A percentile compares a stretch with the other conserved stretches of the same genome.
Evolutionary conservation across 148 eudicot genomes (phyloP).

Genomic region (Agrostemma githago): DNA sequence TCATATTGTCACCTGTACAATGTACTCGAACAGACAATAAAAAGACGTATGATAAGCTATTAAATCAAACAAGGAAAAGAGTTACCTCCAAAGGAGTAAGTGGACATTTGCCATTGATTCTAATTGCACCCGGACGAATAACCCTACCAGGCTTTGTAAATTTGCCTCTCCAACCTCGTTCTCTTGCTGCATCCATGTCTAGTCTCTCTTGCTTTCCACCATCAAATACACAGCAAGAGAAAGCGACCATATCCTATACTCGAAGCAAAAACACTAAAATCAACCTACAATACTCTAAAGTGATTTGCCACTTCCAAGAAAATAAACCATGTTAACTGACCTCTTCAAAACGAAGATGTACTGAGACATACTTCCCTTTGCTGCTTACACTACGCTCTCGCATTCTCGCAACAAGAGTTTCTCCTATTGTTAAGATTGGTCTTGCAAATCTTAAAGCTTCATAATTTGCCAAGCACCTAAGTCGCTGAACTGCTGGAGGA

Average conservation of each 20-base stretch:
- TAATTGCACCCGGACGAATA: constrained; percentile 83
- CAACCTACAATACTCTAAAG: constrained; percentile 3
- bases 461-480: constrained; percentile 90
- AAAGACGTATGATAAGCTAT: not conserved
- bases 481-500: constrained; percentile 87
- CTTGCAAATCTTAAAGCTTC: constrained; percentile 83
- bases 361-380: constrained; percentile 89
- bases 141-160: constrained; percentile 88
- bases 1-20: not conserved
- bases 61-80: not conserved
- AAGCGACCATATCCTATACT: constrained; percentile 96
- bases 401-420: constrained; percentile 81
- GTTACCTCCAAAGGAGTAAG: constrained; percentile 95
- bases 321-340: constrained; percentile 38
- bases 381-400: constrained; percentile 69
- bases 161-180: constrained; percentile 98
- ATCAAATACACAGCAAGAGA: constrained; percentile 91
- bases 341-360: constrained; percentile 99
- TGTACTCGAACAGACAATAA: not conserved
- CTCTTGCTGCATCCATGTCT: constrained; percentile 96
- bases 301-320: constrained; percentile 4
- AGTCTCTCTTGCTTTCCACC: constrained; percentile 69
- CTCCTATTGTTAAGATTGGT: constrained; percentile 64
- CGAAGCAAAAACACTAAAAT: constrained; percentile 5
- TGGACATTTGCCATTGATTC: constrained; percentile 92